Evolutionary conservation across 2,329 filamentous ascomycete species (phyloP), one percentile per base, ranked within the genome.

Genomic region (Aspergillus tamarii): DNA sequence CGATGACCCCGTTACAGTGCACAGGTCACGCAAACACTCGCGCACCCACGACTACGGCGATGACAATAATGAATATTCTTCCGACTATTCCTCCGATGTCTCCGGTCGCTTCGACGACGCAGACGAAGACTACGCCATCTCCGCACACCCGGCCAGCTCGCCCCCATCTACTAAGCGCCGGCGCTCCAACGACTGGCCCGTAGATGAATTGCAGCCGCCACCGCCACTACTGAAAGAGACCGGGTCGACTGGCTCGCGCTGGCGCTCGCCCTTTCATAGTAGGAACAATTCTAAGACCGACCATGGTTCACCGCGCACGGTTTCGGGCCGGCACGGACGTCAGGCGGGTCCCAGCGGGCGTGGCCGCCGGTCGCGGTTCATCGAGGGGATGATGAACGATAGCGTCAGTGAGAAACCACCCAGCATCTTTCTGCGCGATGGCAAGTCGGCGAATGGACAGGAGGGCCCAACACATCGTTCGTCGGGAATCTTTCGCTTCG

Each of bases 351-450:
- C 30, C 21, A 70, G 64, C 65, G 61, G 78, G 64, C 74, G 80
- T 64, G 78, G 69, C 82, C 87, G 81, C 75, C 88, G 79, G 83
- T 96, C 85, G 72, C 89, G 80, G 60, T 90, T 90, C 68, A 77
- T 86, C 43, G 93, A 97, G 79, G 93, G 91, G 46, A 94, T 90
- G 72, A 94, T 97, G 91, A 92, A 89, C 73, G 92, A 96, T 77
- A 88, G 91, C 67, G 83, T 87, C 36, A 94, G 91, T 72, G 85
- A 87, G 63, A 86, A 84, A 64, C 92, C 92, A 32, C 91, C 91
- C 0, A 83, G 85, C 52, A 84, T 87, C 46, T 93, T 91, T 76
- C 83, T 91, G 48, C 87, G 80, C 8, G 74, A 77, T 16, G 63
- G 67, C 12, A 72, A 71, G 41, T 67, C 68, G 3, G 54, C 67